These are phyloP conservation scores for Lodderomyces oxycetoniae DNA, from an alignment of 1,139 yeast genomes.

Conservation along the genomic window DNA sequence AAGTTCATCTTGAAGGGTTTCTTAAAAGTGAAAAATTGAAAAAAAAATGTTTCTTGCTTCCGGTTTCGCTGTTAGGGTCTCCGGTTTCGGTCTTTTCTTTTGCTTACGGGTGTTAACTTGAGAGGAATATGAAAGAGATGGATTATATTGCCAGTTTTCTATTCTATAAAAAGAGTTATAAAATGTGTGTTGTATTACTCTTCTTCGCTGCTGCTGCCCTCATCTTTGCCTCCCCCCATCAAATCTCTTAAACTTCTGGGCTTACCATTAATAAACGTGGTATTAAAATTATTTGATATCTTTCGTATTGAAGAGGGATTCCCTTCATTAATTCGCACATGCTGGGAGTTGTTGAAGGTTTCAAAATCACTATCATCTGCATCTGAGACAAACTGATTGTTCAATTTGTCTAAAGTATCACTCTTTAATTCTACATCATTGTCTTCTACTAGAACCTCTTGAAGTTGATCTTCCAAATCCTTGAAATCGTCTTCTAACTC, in stretches of 20 bases:
- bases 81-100: no score
- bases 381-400: constrained; percentile 6
- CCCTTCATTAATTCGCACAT: constrained; percentile 19
- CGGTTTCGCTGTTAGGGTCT: no score
- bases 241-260: constrained; percentile 42
- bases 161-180: no score
- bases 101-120: no score
- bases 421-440: constrained; percentile 2
- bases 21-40: no score
- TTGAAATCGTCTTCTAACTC: constrained; percentile 41
- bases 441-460: constrained; percentile 36
- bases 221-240: constrained; percentile 29
- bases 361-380: constrained; percentile 30
- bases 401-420: neutral
- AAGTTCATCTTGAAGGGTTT: no score
- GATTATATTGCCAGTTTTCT: neutral
- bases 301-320: neutral
- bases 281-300: neutral
- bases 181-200: no score
- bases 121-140: no score
- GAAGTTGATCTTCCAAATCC: constrained; percentile 42
- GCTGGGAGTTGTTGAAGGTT: constrained; percentile 18
- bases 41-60: neutral
- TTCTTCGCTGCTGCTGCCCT: constrained; percentile 42
- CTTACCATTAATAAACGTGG: constrained; percentile 14